Conservation (phyloP, 176 grass and related monocot genomes). For the Raddia guianensis region DNA sequence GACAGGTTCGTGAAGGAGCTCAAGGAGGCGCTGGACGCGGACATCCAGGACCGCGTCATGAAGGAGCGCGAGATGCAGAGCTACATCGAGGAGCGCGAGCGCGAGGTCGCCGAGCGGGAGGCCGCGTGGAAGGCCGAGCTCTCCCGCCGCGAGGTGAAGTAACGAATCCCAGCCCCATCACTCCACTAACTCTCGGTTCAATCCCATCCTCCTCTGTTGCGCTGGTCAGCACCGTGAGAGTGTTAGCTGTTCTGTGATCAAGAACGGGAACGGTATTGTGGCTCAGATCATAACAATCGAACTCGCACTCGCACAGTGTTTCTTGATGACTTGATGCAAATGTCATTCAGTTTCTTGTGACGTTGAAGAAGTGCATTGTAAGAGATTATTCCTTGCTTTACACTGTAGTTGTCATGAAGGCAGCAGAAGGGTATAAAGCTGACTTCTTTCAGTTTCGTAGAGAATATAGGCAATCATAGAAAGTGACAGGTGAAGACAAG, state of each 20-base stretch:
- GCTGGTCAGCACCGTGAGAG: background rate
- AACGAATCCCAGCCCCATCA: constrained; percentile 18
- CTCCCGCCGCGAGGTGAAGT: constrained; percentile 99
- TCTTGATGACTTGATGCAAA: constrained; percentile 10
- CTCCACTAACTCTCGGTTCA: background rate
- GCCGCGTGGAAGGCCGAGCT: constrained; percentile 98
- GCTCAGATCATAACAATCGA: background rate
- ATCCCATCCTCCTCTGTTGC: background rate
- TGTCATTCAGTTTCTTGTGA: constrained; percentile 4
- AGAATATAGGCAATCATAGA: constrained; percentile 11
- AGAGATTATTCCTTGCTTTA: constrained; percentile 33
- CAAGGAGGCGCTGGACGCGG: constrained; percentile 92
- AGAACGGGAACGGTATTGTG: background rate
- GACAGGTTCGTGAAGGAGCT: constrained; percentile 94
- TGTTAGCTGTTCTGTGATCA: constrained; percentile 9
- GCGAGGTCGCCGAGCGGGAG: constrained; percentile 97
- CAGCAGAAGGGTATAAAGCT: constrained; percentile 24
- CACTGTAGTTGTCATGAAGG: background rate
- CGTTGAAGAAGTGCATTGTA: constrained; percentile 19
- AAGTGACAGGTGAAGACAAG: constrained; percentile 36
- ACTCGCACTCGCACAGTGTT: constrained; percentile 5
- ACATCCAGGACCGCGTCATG: constrained; percentile 96
- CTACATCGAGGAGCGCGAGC: constrained; percentile 98
- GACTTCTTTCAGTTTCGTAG: constrained; percentile 24
- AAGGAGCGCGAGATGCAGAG: constrained; percentile 99